Base-by-base conservation (phyloP, 139 green algal genomes). In the Eudorina sp. region DNA sequence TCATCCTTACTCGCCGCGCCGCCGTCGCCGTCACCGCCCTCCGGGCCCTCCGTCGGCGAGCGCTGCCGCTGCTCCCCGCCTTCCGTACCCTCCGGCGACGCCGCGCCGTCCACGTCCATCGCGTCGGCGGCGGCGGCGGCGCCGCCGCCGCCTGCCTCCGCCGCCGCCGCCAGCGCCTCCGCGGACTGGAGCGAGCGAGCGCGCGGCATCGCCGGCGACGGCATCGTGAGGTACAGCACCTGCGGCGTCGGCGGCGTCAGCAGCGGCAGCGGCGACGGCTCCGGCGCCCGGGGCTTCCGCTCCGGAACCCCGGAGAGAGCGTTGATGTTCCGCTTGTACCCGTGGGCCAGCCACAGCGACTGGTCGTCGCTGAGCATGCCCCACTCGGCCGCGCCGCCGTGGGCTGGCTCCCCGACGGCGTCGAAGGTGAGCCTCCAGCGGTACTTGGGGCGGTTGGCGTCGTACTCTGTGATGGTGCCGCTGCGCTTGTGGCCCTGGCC, bases 311-410 rank as follows among this genome's bases (percentile, higher is more conserved):
- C 80, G 13, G 80, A 45, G 14, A 86, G 62, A 29, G 80, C 80
- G 1, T 29, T 86, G 80, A 86, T 86, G 58, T 86, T 87, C 19
- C 81, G 81, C 46, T 87, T 87, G 64, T 87, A 78, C n/a, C 81
- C 81, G 64, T 87, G 81, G n/a, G 64, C 64, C 45, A 87, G n/a
- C 81, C 81, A 87, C 45, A 78, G 62, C 19, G 81, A 79, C 81
- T 78, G 81, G 45, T 78, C 81, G 3, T 87, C 81, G 13, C 36
- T 68, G 23, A 87, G 31, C 64, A 78, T 78, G 81, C 81, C 81
- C 81, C 81, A 87, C 66, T 87, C 81, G 18, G 81, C 81, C 1
- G 34, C 36, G 64, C 81, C 81, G 41, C 81, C 80, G 80, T 86
- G 80, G 43, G 80, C 80, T 16, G 80, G 60, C 62, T 86, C 80